Base-by-base conservation (phyloP, 148 eudicot species). In the Rhododendron ferrugineum region DNA sequence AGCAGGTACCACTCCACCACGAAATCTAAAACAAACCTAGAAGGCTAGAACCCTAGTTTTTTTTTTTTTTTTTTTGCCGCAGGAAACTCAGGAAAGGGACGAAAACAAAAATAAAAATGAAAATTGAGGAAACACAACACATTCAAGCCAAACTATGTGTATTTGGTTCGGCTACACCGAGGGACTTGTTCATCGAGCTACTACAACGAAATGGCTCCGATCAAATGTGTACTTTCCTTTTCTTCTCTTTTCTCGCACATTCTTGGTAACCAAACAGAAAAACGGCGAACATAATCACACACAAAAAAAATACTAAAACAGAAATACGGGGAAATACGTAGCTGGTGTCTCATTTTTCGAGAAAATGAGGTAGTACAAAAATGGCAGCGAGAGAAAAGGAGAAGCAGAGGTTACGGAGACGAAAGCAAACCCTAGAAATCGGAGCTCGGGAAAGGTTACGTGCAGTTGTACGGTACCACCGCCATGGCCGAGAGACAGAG, bases 371-470 rank as follows among this genome's bases (percentile, higher is more conserved):
- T 11, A 7, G 3, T 10, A 66, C 73, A 26, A 11, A 20, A 10
- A 22, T 77, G 50, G 15, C 11, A 23, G 30, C n/a, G 11, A 42
- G 80, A 42, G 11, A 66, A 15, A 36, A 73, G 32, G 66, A 26
- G 49, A 58, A 85, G 16, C 3, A 23, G 80, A 64, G 46, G 64
- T 30, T 34, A 18, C 20, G 14, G 82, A 42, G 36, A 16, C 34
- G 73, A 83, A 78, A 44, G 73, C 89, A 85, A 83, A 89, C 89
- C 91, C 85, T 64, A 73, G 64, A n/a, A 10, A 34, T 46, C 40
- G 78, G 34, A 83, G 78, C 79, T 77, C 50, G 44, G n/a, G 11
- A 13, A 78, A 78, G 83, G 79, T 36, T 52, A 46, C 8, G 50
- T 30, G 42, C 18, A 4, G 16, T 13, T 36, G 88, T 70, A 52